A percentile compares a stretch with the other conserved stretches of the same genome.
Evolutionary conservation across 345 rosid species (phyloP).

Genomic region (Linum usitatissimum): DNA sequence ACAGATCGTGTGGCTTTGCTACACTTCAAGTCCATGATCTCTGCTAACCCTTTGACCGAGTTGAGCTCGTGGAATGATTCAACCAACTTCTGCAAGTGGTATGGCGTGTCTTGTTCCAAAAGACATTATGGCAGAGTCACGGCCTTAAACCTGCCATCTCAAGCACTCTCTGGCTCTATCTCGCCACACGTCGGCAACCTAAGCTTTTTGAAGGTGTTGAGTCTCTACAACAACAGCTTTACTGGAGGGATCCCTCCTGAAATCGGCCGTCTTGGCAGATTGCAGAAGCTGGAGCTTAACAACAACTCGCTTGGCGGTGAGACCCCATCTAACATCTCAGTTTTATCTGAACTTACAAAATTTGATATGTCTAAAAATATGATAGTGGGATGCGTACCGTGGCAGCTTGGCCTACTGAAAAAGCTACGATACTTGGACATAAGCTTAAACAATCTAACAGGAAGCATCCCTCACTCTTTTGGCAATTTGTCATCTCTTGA

Average conservation of each 20-base stretch:
- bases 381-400: slow-evolving; percentile 10
- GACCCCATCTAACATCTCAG: slow-evolving; percentile 11
- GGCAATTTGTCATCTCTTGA: slow-evolving; percentile 13
- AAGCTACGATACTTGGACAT: background rate
- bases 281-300: background rate
- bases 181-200: slow-evolving; percentile 13
- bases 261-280: slow-evolving; percentile 2
- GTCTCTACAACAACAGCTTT: slow-evolving; percentile 7
- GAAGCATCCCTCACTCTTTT: slow-evolving; percentile 13
- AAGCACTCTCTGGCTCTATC: slow-evolving; percentile 1
- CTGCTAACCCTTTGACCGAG: background rate
- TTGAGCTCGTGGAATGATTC: slow-evolving; percentile 12
- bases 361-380: background rate
- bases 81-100: slow-evolving; percentile 5
- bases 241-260: slow-evolving; percentile 9
- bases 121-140: background rate
- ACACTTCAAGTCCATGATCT: slow-evolving; percentile 2
- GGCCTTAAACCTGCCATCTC: background rate
- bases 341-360: background rate
- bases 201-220: slow-evolving; percentile 2
- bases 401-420: background rate
- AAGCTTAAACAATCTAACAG: slow-evolving; percentile 4
- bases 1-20: slow-evolving; percentile 9
- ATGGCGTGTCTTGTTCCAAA: slow-evolving; percentile 3
- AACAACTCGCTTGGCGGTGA: slow-evolving; percentile 12